A percentile compares a stretch with the other conserved stretches of the same genome.
Conservation (phyloP, 225 moss, liverwort and hornwort species). For the Marchantia polymorpha region DNA sequence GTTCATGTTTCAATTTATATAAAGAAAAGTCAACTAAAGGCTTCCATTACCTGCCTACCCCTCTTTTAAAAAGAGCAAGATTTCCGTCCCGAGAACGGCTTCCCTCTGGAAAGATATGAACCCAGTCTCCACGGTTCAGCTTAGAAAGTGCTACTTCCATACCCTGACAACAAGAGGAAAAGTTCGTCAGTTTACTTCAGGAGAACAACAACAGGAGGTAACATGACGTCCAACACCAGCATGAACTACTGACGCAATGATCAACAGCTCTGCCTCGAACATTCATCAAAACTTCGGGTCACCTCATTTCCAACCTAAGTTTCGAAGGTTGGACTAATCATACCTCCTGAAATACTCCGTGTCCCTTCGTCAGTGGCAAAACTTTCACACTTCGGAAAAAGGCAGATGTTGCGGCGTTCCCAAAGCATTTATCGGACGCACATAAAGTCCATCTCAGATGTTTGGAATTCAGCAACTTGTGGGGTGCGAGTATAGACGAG, state of each 20-base stretch:
- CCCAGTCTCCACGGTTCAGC: conserved; percentile 92
- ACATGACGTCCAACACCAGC: no score
- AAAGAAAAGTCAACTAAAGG: neutral
- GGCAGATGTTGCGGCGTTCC: conserved; percentile 75
- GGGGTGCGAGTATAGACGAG: conserved; percentile 75
- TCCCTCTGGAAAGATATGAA: conserved; percentile 96
- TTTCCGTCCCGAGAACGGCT: conserved; percentile 91
- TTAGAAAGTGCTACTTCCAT: conserved; percentile 86
- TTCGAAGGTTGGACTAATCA: neutral
- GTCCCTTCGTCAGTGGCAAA: conserved; percentile 84
- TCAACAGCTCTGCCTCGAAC: no score
- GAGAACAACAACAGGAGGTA: neutral
- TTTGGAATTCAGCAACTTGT: conserved; percentile 65
- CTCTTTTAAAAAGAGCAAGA: conserved; percentile 70
- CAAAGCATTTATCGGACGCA: conserved; percentile 91
- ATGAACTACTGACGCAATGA: no score
- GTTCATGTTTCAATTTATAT: neutral
- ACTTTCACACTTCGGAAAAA: conserved; percentile 94
- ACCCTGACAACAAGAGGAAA: conserved; percentile 48
- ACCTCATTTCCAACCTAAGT: no score
- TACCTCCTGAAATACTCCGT: conserved; percentile 91
- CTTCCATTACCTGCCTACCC: conserved; percentile 78
- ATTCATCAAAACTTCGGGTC: no score
- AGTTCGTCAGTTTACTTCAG: neutral
- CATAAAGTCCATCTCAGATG: conserved; percentile 91